Conservation (phyloP, 2,329 filamentous ascomycete genomes). For the Phoma sp. region DNA sequence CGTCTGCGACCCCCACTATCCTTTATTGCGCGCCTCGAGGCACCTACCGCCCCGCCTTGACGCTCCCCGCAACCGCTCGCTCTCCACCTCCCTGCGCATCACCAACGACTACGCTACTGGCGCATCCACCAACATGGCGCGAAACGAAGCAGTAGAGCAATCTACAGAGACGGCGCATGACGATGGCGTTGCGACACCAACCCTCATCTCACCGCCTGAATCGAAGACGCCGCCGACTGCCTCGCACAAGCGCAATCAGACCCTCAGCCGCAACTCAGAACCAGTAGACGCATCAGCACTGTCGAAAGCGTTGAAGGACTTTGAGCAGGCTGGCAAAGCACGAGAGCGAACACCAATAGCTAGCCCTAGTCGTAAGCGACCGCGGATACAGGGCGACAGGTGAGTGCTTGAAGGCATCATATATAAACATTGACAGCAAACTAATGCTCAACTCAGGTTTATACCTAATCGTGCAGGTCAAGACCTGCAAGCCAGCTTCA, state of each 20-base stretch:
- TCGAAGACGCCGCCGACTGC: conserved; percentile 68
- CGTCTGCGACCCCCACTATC: conserved; percentile 6
- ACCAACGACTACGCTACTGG: conserved; percentile 10
- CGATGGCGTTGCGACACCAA: conserved; percentile 52
- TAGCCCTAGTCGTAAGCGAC: conserved; percentile 73
- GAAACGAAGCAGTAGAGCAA: conserved; percentile 23
- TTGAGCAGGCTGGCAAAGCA: conserved; percentile 65
- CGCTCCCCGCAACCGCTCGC: conserved; percentile 2
- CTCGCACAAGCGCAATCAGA: conserved; percentile 56
- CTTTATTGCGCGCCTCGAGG: conserved; percentile 3
- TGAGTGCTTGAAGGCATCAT: conserved; percentile 17
- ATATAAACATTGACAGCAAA: neutral
- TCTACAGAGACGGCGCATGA: conserved; percentile 27
- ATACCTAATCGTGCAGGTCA: conserved; percentile 94
- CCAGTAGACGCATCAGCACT: conserved; percentile 66
- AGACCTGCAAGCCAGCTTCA: conserved; percentile 92
- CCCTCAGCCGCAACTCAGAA: conserved; percentile 55
- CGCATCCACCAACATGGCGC: conserved; percentile 30
- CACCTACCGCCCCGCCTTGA: neutral
- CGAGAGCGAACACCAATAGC: conserved; percentile 69
- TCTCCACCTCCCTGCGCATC: conserved; percentile 1
- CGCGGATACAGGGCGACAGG: conserved; percentile 68
- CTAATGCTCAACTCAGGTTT: conserved; percentile 66
- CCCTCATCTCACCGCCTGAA: conserved; percentile 62
- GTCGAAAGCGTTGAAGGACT: conserved; percentile 67